A percentile compares a stretch with the other conserved stretches of the same genome.
Evolutionary conservation across 2,329 filamentous ascomycete genomes (phyloP).

Genomic region (Alternaria postmessia): DNA sequence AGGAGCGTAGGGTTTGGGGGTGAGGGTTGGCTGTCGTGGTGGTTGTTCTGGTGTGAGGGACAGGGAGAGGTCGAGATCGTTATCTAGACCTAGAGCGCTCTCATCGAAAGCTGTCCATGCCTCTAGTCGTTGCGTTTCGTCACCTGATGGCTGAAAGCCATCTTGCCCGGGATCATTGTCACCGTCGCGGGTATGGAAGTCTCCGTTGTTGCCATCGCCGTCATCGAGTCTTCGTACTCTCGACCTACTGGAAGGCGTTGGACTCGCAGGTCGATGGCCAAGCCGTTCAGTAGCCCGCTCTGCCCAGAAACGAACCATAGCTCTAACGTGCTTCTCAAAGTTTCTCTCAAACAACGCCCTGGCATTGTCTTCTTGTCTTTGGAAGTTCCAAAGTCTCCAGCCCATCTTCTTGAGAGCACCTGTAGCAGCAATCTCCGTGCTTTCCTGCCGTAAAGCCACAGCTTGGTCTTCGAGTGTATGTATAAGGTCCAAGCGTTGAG

Average conservation of each 20-base stretch:
- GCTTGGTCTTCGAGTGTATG: slow-evolving; percentile 54
- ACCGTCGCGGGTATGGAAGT: neutral
- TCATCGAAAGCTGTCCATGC: slow-evolving; percentile 52
- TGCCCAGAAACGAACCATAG: slow-evolving; percentile 65
- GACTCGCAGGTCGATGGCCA: slow-evolving; percentile 31
- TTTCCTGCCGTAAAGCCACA: slow-evolving; percentile 55
- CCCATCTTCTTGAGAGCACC: slow-evolving; percentile 64
- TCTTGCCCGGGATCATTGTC: slow-evolving; percentile 8
- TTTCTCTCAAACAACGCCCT: slow-evolving; percentile 62
- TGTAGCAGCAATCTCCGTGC: slow-evolving; percentile 57
- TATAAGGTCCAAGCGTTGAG: slow-evolving; percentile 33
- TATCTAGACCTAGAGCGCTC: slow-evolving; percentile 35
- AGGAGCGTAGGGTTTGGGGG: slow-evolving; percentile 5
- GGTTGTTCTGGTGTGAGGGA: slow-evolving; percentile 35
- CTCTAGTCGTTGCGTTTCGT: slow-evolving; percentile 46
- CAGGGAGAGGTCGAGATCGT: slow-evolving; percentile 41
- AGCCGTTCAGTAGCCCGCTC: slow-evolving; percentile 52
- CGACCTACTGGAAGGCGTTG: slow-evolving; percentile 31
- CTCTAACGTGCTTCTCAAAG: slow-evolving; percentile 62
- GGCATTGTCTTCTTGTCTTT: slow-evolving; percentile 60
- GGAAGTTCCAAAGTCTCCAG: slow-evolving; percentile 64
- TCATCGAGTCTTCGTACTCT: slow-evolving; percentile 19
- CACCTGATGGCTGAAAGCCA: slow-evolving; percentile 19
- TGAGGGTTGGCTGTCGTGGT: slow-evolving; percentile 5
- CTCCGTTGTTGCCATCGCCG: neutral